These are phyloP conservation scores for Ceratobasidium sp. DNA, from an alignment of 1,284 basidiomycete species.

Conservation along the genomic window DNA sequence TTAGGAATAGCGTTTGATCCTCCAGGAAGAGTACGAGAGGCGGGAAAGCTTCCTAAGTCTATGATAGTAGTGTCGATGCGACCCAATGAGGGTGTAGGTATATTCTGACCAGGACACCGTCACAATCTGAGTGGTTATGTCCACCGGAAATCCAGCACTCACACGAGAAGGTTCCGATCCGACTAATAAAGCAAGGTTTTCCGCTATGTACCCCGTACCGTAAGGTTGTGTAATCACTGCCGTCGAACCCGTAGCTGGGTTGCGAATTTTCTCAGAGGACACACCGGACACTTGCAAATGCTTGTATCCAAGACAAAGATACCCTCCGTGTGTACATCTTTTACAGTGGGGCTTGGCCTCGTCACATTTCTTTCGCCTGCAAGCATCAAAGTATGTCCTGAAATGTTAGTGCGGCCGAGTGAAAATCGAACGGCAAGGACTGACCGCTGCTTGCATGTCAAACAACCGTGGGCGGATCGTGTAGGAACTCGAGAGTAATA, in stretches of 20 bases:
- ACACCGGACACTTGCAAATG: background rate
- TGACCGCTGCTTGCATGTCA: slow-evolving; percentile 19
- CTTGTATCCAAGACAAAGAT: background rate
- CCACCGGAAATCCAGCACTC: no score
- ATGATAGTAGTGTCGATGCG: no score
- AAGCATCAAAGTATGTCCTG: background rate
- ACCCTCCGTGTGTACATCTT: background rate
- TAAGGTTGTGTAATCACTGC: no score
- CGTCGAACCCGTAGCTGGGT: background rate
- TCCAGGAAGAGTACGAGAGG: background rate
- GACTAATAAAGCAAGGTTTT: no score
- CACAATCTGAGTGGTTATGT: no score
- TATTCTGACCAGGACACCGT: no score
- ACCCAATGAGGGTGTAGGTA: no score
- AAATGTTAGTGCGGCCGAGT: background rate
- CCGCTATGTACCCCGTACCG: no score
- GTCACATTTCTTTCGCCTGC: slow-evolving; percentile 16
- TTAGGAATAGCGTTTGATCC: background rate
- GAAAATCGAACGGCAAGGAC: no score
- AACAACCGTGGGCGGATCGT: background rate
- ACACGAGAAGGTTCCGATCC: no score
- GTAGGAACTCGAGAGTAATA: background rate
- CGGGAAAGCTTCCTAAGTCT: background rate
- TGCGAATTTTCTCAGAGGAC: background rate
- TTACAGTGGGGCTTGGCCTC: background rate